Evolutionary conservation across 345 rosid species (phyloP).

Genomic region (Combretum micranthum): DNA sequence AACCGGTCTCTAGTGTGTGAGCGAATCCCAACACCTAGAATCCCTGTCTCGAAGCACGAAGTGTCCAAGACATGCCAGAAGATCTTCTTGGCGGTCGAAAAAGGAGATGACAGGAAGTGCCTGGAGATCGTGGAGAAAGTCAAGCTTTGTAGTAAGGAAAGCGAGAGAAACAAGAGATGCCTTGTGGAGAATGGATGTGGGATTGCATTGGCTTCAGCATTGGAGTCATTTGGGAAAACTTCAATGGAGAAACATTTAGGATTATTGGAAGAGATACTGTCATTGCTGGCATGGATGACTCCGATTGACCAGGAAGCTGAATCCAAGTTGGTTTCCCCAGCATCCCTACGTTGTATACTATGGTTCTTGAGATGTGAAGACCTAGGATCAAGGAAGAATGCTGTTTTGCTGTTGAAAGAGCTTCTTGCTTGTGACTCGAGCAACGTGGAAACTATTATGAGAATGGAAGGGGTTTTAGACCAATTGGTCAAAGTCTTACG

Average conservation of each 20-base stretch:
- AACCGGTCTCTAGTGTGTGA: conserved; percentile 24
- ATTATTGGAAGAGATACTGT: conserved; percentile 22
- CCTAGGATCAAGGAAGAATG: conserved; percentile 18
- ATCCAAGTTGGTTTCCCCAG: conserved; percentile 14
- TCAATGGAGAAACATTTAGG: conserved; percentile 14
- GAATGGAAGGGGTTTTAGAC: conserved; percentile 16
- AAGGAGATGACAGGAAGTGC: conserved; percentile 21
- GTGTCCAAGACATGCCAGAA: conserved; percentile 18
- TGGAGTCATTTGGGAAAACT: conserved; percentile 17
- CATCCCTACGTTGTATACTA: conserved; percentile 14
- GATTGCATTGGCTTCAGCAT: conserved; percentile 12
- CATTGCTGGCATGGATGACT: conserved; percentile 16
- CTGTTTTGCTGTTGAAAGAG: conserved; percentile 20
- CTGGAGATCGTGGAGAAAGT: conserved; percentile 16
- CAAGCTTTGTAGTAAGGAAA: conserved; percentile 26
- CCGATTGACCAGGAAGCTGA: conserved; percentile 19
- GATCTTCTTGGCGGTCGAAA: conserved; percentile 7
- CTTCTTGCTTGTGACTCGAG: conserved; percentile 12
- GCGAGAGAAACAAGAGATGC: conserved; percentile 26
- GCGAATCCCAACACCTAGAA: conserved; percentile 32
- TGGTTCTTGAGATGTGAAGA: conserved; percentile 24
- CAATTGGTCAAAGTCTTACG: conserved; percentile 18
- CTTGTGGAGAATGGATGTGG: conserved; percentile 14
- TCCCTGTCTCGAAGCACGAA: conserved; percentile 22
- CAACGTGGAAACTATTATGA: neutral